phyloP scores from a whole-genome alignment of 352 stramenopile genomes.

The Pythium apleroticum region DNA sequence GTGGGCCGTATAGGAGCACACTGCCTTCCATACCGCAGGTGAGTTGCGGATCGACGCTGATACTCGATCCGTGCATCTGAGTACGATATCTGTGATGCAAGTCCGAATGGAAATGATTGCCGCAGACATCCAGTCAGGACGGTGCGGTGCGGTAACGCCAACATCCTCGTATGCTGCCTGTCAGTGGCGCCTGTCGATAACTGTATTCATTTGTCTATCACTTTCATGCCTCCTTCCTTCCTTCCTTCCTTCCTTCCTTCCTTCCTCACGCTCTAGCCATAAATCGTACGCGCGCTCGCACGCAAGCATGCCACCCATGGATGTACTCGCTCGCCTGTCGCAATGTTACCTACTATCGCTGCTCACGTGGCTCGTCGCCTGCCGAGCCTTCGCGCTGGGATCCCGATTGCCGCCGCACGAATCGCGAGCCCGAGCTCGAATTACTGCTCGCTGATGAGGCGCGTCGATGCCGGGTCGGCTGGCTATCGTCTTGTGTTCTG shows the following conservation, averaged over 20 bases:
- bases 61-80: background rate
- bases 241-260: no score
- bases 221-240: background rate
- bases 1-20: no score
- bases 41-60: background rate
- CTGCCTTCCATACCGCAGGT: background rate
- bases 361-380: background rate
- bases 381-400: background rate
- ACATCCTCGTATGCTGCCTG: background rate
- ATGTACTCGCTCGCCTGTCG: background rate
- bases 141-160: background rate
- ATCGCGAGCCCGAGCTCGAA: background rate
- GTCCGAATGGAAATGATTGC: slow-evolving; percentile 1
- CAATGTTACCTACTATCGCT: background rate
- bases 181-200: background rate
- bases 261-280: slow-evolving; percentile 1
- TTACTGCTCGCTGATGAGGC: background rate
- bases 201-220: background rate
- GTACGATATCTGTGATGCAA: background rate
- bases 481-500: background rate
- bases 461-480: background rate
- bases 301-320: background rate
- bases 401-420: background rate
- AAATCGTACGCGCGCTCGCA: background rate
- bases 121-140: background rate